Evolutionary conservation across 345 rosid genomes (phyloP), one percentile per base, ranked within the genome.

Genomic region (Linum tenue): DNA sequence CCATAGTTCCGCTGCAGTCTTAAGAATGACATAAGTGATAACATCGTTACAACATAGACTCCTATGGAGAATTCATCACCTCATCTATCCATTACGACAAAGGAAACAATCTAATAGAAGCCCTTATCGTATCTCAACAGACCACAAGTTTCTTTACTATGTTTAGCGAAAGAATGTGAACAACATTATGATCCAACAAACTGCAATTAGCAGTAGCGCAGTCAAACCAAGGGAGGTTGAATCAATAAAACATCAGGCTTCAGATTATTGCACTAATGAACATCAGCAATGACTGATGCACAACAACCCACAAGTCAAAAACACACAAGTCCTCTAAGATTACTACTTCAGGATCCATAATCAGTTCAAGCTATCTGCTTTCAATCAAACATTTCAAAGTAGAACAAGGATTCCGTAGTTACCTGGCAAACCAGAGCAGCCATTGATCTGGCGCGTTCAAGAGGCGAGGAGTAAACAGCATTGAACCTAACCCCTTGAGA

Each of bases 351-450:
- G 31, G 56, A 42, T 15, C 56, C 41, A 66, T 48, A 48, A 9
- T 12, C 3, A 48, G 53, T 48, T 43, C 56, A 10, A 59, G 10
- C 8, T 15, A 11, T 6, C 44, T 48, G 12, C 37, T 41, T 37
- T 59, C 48, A 22, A 4, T 16, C 35, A 31, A 64, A 12, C 37
- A 35, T 12, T 39, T 8, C 31, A n/a, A 36, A 9, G 41, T 0
- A 37, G 7, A 44, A 37, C 6, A 40, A 55, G n/a, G 50, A 55
- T 42, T 39, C 22, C 3, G 59, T 14, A 7, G 53, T 72, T 69
- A 91, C 98, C 96, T 83, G 92, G 35, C 95, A 87, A 77, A 92
- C 91, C 0, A 85, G 80, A 39, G 77, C 66, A 2, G 96, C 98
- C 88, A 80, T 89, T 62, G 91, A 83, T 81, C 91, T 79, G 17